These are phyloP conservation scores for Mycena rebaudengoi DNA, from an alignment of 768 basidiomycete species.

Conservation along the genomic window DNA sequence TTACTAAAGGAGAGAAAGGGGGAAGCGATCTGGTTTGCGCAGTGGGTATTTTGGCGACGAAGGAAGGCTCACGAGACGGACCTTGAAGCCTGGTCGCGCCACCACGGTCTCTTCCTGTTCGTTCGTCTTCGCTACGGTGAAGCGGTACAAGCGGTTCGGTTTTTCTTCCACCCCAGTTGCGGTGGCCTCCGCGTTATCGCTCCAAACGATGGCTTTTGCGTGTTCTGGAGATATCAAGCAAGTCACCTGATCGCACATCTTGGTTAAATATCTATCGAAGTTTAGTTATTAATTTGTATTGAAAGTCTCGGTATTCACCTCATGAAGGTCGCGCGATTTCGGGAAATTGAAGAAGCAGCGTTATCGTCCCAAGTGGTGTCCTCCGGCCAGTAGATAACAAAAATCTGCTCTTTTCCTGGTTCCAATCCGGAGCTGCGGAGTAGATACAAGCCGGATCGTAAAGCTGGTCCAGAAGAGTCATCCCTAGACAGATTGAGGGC, in stretches of 20 bases:
- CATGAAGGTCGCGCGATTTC: slow-evolving; percentile 70
- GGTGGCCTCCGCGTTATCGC: slow-evolving; percentile 33
- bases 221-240: slow-evolving; percentile 61
- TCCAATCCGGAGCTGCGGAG: slow-evolving; percentile 31
- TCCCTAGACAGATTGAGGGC: slow-evolving; percentile 17
- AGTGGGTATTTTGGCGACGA: no score
- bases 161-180: slow-evolving; percentile 42
- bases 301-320: slow-evolving; percentile 40
- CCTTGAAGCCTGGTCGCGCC: slow-evolving; percentile 53
- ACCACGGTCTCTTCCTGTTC: slow-evolving; percentile 62
- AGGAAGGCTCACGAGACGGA: no score
- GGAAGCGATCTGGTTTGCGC: slow-evolving; percentile 5
- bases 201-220: slow-evolving; percentile 53
- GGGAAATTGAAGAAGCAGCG: slow-evolving; percentile 48
- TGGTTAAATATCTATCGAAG: slow-evolving; percentile 59
- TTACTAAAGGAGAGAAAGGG: background rate
- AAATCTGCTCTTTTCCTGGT: slow-evolving; percentile 39
- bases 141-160: slow-evolving; percentile 56
- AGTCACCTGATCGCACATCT: slow-evolving; percentile 63
- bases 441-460: slow-evolving; percentile 62
- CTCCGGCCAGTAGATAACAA: slow-evolving; percentile 70
- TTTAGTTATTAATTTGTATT: background rate
- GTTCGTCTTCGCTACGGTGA: slow-evolving; percentile 60
- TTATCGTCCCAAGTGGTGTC: slow-evolving; percentile 64
- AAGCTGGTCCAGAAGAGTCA: slow-evolving; percentile 30